phyloP scores from a whole-genome alignment of 129 eudicot genomes.

The Artemisia argyi region DNA sequence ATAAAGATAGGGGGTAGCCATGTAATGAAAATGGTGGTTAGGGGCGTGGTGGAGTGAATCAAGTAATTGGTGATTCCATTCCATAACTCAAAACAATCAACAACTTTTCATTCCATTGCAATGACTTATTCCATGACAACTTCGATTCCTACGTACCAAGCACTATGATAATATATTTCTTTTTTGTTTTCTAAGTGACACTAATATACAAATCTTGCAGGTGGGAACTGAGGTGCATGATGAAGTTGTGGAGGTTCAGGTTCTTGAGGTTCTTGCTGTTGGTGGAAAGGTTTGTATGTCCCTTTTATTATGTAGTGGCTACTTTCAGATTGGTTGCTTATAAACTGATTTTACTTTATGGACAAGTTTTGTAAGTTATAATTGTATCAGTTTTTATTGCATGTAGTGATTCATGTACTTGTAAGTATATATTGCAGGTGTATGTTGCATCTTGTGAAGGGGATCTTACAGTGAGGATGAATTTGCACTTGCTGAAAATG shows the following conservation, averaged over 20 bases:
- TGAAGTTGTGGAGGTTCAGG: conserved; percentile 52
- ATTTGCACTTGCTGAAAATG: conserved; percentile 76
- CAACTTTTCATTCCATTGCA: too few relatives aligned
- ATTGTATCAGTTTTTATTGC: conserved; percentile 16
- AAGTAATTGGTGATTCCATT: too few relatives aligned
- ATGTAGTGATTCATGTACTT: conserved; percentile 19
- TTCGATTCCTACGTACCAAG: too few relatives aligned
- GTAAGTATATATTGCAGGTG: conserved; percentile 49
- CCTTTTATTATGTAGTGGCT: not conserved
- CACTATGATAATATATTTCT: not conserved
- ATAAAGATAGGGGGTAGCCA: too few relatives aligned
- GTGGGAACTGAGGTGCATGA: conserved; percentile 48
- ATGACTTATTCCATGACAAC: too few relatives aligned
- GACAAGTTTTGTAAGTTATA: not conserved
- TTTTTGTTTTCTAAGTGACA: not conserved
- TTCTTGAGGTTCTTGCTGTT: conserved; percentile 82
- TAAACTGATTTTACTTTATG: conserved; percentile 3
- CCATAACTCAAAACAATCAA: too few relatives aligned
- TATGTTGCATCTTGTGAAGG: conserved; percentile 61
- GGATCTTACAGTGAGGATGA: conserved; percentile 75
- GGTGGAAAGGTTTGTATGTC: conserved; percentile 85
- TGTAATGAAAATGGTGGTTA: too few relatives aligned
- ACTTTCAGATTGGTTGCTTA: conserved; percentile 2
- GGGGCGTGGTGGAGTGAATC: too few relatives aligned
- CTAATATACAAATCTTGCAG: conserved; percentile 40